phyloP scores from a whole-genome alignment of 176 grass and related monocot genomes.

The Aegilops speltoides region DNA sequence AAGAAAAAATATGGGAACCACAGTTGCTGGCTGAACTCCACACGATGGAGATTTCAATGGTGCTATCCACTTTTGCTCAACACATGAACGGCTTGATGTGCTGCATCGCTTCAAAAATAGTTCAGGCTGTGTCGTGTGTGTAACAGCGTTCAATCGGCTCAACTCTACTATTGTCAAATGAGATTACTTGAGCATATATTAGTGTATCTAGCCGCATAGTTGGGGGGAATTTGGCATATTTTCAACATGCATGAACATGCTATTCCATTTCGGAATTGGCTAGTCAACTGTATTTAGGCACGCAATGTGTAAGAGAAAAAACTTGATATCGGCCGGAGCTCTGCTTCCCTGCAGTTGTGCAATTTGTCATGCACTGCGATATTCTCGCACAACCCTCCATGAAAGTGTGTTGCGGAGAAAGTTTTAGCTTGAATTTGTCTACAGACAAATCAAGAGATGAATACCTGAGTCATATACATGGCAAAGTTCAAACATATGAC shows the following conservation, averaged over 20 bases:
- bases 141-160: neutral
- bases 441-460: neutral
- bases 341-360: neutral
- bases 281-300: too few relatives aligned
- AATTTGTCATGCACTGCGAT: neutral
- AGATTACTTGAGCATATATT: neutral
- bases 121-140: too few relatives aligned
- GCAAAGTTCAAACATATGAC: neutral
- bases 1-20: too few relatives aligned
- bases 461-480: neutral
- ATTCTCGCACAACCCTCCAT: neutral
- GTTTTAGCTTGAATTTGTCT: neutral
- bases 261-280: neutral
- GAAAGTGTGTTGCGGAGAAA: neutral
- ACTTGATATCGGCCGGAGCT: neutral
- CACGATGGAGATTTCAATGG: too few relatives aligned
- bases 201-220: neutral
- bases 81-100: too few relatives aligned
- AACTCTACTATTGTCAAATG: neutral
- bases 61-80: too few relatives aligned
- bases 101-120: too few relatives aligned
- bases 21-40: too few relatives aligned
- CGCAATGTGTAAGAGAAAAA: too few relatives aligned
- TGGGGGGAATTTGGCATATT: too few relatives aligned
- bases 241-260: too few relatives aligned